Base-by-base conservation (phyloP, 176 grass and related monocot genomes). In the Carex myosuroides region DNA sequence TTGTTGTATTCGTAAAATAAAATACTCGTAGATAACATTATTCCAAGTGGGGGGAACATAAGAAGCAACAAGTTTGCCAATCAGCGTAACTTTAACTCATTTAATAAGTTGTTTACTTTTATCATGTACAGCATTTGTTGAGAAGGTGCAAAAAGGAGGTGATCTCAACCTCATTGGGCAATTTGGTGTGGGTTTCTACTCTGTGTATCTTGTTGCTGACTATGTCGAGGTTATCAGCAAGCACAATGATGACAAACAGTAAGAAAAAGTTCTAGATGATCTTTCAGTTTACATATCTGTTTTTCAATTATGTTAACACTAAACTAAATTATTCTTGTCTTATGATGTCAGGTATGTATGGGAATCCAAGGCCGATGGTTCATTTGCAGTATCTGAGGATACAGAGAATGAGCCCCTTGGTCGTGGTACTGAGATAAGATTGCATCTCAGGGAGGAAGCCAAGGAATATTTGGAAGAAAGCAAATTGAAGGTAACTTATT, bases 151-250 rank as follows among this genome's bases (percentile, higher is more conserved):
- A 89, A 83, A 87, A 78, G 91, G 95, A 54, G 95, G 92, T 74
- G 95, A 98, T 75, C 91, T 95, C 57, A 98, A 84, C 57, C 92
- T 98, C 18, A 98, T 94, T 88, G 94, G 94, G n/a, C 94, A 97
- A 81, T 97, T 97, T 79, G 94, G 94, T 88, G 94, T 97, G 64
- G 95, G 95, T 5, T 98, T 98, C 85, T 98, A 98, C 79, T 98
- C 95, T 60, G 95, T 98, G 17, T 98, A 98, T 87, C 87, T 98
- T 86, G 92, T 93, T 71, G 91, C 95, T 71, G 95, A 98, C 77
- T 98, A 98, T 80, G 95, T 98, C n/a, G 95, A 98, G 89, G 95
- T 98, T 63, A 64, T 98, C 83, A 98, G 95, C 95, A 98, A 98
- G 86, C 95, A 98, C 88, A 98, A 95, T 46, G 95, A 98, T 83